Evolutionary conservation across 192 early-diverging fungal genomes (phyloP), one percentile per base, ranked within the genome.

Genomic region (Cetraspora pellucida): DNA sequence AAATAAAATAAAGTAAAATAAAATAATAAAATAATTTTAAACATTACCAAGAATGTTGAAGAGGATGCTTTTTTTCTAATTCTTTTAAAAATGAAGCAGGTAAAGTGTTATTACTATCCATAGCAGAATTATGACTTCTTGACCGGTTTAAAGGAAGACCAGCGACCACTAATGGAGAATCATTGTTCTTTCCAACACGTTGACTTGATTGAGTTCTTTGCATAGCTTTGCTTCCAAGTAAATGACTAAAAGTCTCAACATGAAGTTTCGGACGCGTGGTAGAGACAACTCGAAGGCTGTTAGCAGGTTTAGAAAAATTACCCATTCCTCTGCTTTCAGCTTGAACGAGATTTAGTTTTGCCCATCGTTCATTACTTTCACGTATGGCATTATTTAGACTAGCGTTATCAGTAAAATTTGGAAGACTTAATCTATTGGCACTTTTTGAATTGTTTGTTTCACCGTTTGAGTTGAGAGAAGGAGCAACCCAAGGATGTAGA

Each of bases 21-120:
- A 54, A 68, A 31, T 45, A 31, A 66, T 28, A 78, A 79, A 31
- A n/a, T n/a, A n/a, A n/a, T n/a, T n/a, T n/a, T n/a, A n/a, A n/a
- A n/a, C n/a, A n/a, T n/a, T 72, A 80, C 83, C 83, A 84, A 6
- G 80, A 27, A 45, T 84, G 83, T 45, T 84, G 83, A 31, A 84
- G 75, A 19, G 83, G 83, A 70, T 84, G 79, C 19, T 37, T 30
- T 27, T 74, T 74, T 60, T 74, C 72, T 27, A 70, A 52, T 55
- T 72, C 70, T 31, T 75, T 75, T 10, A 10, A 19, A 30, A 61
- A 63, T 43, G n/a, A 21, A 8, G 57, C 11, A 28, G 54, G 13
- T 46, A 63, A 14, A n/a, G 58, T 25, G n/a, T 14, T 10, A 30
- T 60, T 30, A 25, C 27, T 30, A 49, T 75, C 73, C 21, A 75